Base-by-base conservation (phyloP, 495 filamentous ascomycete genomes). In the Podospora conica region DNA sequence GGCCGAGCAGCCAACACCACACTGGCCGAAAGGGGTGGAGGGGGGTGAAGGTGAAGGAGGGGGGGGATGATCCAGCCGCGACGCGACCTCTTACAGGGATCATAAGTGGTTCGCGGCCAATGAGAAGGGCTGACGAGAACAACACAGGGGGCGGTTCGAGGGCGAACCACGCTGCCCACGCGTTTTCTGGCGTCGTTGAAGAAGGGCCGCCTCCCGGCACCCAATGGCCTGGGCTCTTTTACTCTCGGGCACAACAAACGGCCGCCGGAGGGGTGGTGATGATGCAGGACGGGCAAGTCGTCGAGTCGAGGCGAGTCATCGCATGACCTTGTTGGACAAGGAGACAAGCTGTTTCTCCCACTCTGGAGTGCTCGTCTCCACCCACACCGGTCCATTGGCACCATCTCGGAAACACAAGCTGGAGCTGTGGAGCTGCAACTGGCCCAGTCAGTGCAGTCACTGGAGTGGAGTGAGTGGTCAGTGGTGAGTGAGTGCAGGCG, bases 81-180 rank as follows among this genome's bases (percentile, higher is more conserved):
- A 70, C 73, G 69, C 73, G 71, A 63, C 65, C 53, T 22, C 21
- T 5, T 61, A 66, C 77, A 78, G 71, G 78, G 76, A 72, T 74
- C 56, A 73, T 70, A 68, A 75, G 69, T 74, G 69, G 29, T 31
- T 66, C 63, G 25, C 27, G 55, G 27, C 79, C 78, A 82, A 82
- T 80, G 53, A 70, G 71, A 67, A 25, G 53, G 22, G 20, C 72
- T 66, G 70, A 70, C 65, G 69, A 65, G 21, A 66, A 63, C 66
- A 55, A 65, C 55, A 63, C 69, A 65, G 67, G 66, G 68, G 65
- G 57, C 12, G 22, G 23, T 48, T 61, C 27, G 27, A 33, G 24
- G 27, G 68, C 69, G 69, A 65, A 65, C 73, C 71, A 70, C 59
- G 65, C 57, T 67, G 70, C 63, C 67, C 68, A 65, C 60, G 65